Conservation (phyloP, 2,329 filamentous ascomycete genomes). For the Exophiala sp. region DNA sequence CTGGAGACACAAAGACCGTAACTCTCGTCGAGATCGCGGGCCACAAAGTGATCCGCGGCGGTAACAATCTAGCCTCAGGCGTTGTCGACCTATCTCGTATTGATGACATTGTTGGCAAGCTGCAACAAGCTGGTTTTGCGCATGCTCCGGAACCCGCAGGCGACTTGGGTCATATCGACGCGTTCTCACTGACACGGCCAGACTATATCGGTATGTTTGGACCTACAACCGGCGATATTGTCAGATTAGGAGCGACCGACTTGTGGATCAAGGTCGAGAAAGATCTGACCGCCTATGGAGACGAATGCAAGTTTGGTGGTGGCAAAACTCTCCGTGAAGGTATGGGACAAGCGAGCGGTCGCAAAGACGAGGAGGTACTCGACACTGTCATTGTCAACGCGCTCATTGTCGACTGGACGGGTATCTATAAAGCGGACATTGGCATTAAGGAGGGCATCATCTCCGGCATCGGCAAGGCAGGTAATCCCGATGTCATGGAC, state of each 20-base stretch:
- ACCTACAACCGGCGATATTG: conserved; percentile 81
- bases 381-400: conserved; percentile 89
- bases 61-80: conserved; percentile 75
- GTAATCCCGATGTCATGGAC: conserved; percentile 96
- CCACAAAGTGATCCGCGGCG: conserved; percentile 73
- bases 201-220: conserved; percentile 89
- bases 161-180: conserved; percentile 55
- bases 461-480: conserved; percentile 86
- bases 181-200: conserved; percentile 69
- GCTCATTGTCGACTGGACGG: conserved; percentile 82
- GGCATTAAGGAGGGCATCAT: conserved; percentile 86
- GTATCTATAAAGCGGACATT: conserved; percentile 96
- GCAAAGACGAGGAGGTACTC: conserved; percentile 66
- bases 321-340: conserved; percentile 92
- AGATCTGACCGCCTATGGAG: conserved; percentile 79
- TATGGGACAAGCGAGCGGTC: conserved; percentile 87
- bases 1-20: conserved; percentile 86
- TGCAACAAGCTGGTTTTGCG: conserved; percentile 72
- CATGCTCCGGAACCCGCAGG: conserved; percentile 66
- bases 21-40: conserved; percentile 86
- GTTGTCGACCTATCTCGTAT: conserved; percentile 61
- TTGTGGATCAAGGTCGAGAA: conserved; percentile 88
- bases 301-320: conserved; percentile 93
- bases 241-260: conserved; percentile 77
- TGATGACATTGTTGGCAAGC: conserved; percentile 62